phyloP scores from a whole-genome alignment of 768 basidiomycete genomes.

The Lentinula boryana region DNA sequence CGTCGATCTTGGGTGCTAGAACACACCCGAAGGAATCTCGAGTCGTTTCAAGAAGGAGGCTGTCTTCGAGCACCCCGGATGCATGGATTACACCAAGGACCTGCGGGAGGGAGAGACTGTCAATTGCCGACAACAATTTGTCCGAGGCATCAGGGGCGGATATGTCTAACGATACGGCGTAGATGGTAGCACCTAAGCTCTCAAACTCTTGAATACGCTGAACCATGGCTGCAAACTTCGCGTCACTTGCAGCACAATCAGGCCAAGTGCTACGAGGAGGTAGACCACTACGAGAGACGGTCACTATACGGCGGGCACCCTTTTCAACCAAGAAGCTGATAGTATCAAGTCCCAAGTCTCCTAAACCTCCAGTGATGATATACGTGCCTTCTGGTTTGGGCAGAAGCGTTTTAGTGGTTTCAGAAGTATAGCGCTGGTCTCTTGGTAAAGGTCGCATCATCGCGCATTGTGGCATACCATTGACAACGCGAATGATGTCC shows the following conservation, averaged over 20 bases:
- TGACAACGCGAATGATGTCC: not conserved
- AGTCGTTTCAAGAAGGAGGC: not conserved
- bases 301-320: not conserved
- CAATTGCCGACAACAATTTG: not conserved
- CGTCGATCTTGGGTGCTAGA: not conserved
- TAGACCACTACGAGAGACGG: not conserved
- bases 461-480: constrained; percentile 1
- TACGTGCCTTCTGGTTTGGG: not conserved
- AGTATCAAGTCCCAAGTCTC: constrained; percentile 1
- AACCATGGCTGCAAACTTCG: not conserved
- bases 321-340: not conserved
- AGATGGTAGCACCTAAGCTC: not conserved
- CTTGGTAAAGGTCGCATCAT: not conserved
- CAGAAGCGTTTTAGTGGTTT: not conserved
- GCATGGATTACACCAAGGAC: constrained; percentile 3
- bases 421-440: not conserved
- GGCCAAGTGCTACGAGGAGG: not conserved
- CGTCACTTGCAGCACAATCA: not conserved
- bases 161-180: not conserved
- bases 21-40: not conserved
- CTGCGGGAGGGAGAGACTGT: not conserved
- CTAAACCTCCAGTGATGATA: not conserved
- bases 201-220: not conserved
- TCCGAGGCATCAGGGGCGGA: not conserved
- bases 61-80: not conserved